A percentile compares a stretch with the other conserved stretches of the same genome.
These are phyloP conservation scores for Podaxis pistillaris DNA, from an alignment of 768 basidiomycete species.

Conservation along the genomic window DNA sequence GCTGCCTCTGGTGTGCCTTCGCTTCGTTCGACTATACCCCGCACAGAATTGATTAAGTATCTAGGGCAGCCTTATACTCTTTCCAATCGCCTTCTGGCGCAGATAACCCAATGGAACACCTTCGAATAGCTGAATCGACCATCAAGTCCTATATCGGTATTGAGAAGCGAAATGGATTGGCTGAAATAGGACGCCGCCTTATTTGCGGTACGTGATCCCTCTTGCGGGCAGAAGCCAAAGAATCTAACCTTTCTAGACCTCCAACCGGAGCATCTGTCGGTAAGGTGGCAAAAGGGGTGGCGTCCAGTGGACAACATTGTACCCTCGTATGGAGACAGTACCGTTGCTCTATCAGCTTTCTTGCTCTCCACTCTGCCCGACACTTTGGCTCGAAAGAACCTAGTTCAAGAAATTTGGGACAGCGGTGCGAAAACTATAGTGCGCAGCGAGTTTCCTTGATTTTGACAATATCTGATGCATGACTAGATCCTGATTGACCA, in stretches of 20 bases:
- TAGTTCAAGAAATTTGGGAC: slow-evolving; percentile 88
- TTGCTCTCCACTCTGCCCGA: slow-evolving; percentile 72
- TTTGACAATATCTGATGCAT: neutral
- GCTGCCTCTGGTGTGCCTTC: slow-evolving; percentile 70
- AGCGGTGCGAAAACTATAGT: slow-evolving; percentile 87
- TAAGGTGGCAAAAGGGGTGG: slow-evolving; percentile 60
- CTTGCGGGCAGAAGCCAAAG: neutral
- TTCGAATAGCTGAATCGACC: slow-evolving; percentile 45
- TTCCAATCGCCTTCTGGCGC: slow-evolving; percentile 47
- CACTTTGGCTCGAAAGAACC: slow-evolving; percentile 54
- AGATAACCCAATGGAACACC: slow-evolving; percentile 29
- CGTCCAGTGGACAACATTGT: slow-evolving; percentile 42
- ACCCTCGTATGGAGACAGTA: slow-evolving; percentile 42
- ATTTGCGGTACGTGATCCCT: slow-evolving; percentile 43
- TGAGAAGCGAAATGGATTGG: slow-evolving; percentile 74
- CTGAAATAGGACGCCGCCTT: slow-evolving; percentile 63
- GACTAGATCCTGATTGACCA: slow-evolving; percentile 84
- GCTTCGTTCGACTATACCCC: neutral
- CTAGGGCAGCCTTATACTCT: slow-evolving; percentile 64
- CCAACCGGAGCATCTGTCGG: slow-evolving; percentile 36
- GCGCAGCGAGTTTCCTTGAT: slow-evolving; percentile 6
- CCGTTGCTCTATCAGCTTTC: slow-evolving; percentile 84
- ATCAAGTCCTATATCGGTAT: slow-evolving; percentile 68
- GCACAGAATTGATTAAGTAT: slow-evolving; percentile 15
- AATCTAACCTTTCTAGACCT: neutral